Evolutionary conservation across 2,329 filamentous ascomycete species (phyloP), one percentile per base, ranked within the genome.

Genomic region (Scedosporium minutisporum): DNA sequence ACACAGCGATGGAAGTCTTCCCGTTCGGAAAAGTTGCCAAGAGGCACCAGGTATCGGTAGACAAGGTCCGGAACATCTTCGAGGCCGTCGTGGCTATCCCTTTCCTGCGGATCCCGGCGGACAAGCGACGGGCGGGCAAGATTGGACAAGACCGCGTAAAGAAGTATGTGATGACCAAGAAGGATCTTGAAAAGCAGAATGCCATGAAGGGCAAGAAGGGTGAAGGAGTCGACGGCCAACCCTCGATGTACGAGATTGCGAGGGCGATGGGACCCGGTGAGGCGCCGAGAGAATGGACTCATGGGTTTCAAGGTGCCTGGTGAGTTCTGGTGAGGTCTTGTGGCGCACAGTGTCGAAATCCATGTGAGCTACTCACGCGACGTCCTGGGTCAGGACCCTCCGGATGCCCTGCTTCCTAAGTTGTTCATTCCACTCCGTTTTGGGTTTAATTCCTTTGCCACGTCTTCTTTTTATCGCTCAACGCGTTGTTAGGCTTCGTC

Each of bases 61-160:
- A 76, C 44, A 78, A 76, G 65, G 76, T 82, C 7, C 73, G 73
- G 61, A 78, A 81, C 33, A 74, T 78, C 16, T 81, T 81, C 63
- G 72, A 74, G 0, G 79, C 78, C 59, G 75, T 81, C 60, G 75
- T 82, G 12, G 76, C 80, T 64, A 72, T 82, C 4, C 79, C 79
- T 1, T 70, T 81, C 44, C 71, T 81, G 14, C 74, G 78, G 6
- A 77, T 76, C 64, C 74, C 77, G 6, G 76, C 74, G 1, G 78
- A 80, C 65, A 73, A 77, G 63, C 58, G 63, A 29, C 70, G 75
- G 62, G 70, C 76, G 57, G 77, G 77, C 5, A 74, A 69, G 48
- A 68, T 80, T 33, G 78, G 73, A 4, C 77, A 73, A 6, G 69
- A 70, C 21, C 71, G 77, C 41, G 71, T 79, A 64, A 76, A 73